Percentiles rank a stretch among this genome's conserved stretches.
These are phyloP conservation scores for Clarireedia hainanense DNA, from an alignment of 2,329 filamentous ascomycete species.

Conservation along the genomic window DNA sequence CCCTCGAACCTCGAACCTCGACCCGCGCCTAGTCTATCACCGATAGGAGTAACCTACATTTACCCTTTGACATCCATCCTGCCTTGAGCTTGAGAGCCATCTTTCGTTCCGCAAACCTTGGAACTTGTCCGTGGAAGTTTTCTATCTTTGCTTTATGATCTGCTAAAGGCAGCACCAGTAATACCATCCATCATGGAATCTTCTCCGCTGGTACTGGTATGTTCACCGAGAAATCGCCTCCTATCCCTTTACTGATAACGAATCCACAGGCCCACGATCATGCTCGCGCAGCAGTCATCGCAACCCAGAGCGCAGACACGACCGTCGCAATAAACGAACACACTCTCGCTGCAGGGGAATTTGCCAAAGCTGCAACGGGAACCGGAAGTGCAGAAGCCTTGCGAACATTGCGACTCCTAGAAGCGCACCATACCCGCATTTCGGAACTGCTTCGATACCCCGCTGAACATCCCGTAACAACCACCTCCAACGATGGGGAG, in stretches of 20 bases:
- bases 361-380: conserved; percentile 69
- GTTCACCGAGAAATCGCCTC: conserved; percentile 19
- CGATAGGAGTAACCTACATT: no score
- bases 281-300: conserved; percentile 72
- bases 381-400: conserved; percentile 67
- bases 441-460: conserved; percentile 74
- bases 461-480: conserved; percentile 23
- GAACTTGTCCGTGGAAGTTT: not conserved
- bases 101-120: no score
- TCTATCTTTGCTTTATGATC: not conserved
- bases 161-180: not conserved
- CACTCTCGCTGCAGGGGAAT: conserved; percentile 79
- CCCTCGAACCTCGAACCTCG: no score
- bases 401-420: conserved; percentile 75
- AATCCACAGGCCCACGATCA: conserved; percentile 70
- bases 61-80: no score
- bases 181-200: conserved; percentile 51
- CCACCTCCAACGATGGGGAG: conserved; percentile 21
- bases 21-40: no score
- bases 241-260: conserved; percentile 1
- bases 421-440: conserved; percentile 78
- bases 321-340: conserved; percentile 82
- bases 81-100: no score
- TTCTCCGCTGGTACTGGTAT: conserved; percentile 58
- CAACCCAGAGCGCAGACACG: conserved; percentile 60